Evolutionary conservation across 2,329 filamentous ascomycete genomes (phyloP), one percentile per base, ranked within the genome.

Genomic region (Cryphonectria carpinicola): DNA sequence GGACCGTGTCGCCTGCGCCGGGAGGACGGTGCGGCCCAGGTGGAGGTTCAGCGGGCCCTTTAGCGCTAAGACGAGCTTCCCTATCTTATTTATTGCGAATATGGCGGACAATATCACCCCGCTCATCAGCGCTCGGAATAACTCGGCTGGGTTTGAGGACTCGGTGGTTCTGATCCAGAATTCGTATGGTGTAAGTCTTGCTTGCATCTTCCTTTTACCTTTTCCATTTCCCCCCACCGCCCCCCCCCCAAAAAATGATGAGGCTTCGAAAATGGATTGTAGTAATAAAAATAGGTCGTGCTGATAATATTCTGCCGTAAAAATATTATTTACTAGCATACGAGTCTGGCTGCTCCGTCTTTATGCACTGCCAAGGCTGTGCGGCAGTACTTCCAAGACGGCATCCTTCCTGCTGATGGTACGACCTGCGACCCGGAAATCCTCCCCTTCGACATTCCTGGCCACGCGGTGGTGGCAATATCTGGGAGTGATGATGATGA

Each of bases 111-210:
- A 85, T 17, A 81, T 85, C 14, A 86, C 84, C 37, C 84, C 84
- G 6, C 73, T 82, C 52, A 66, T 79, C 70, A 80, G 84, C 76
- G 77, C 82, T 5, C 71, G 79, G n/a, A 84, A 82, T 70, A 84
- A 84, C 78, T 82, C 78, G 22, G 78, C 76, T 2, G 79, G 80
- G 0, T 87, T 87, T 66, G 79, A 80, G 0, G 81, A 80, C 19
- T 86, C 84, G 0, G 80, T 81, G 0, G 77, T 88, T 7, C 75
- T 88, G 37, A 79, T 83, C 17, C 84, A 86, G 74, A 83, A 87
- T 61, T 83, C 83, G 0, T 87, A 84, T 56, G 86, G 86, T 5
- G 85, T 85, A 79, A 78, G 83, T 77, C 4, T 28, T 28, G 28
- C 13, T 6, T 6, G 11, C 19, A 25, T 22, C 35, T 7, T 4